Evolutionary conservation across 2,329 filamentous ascomycete species (phyloP), one percentile per base, ranked within the genome.

Genomic region (Fusarium sp.): DNA sequence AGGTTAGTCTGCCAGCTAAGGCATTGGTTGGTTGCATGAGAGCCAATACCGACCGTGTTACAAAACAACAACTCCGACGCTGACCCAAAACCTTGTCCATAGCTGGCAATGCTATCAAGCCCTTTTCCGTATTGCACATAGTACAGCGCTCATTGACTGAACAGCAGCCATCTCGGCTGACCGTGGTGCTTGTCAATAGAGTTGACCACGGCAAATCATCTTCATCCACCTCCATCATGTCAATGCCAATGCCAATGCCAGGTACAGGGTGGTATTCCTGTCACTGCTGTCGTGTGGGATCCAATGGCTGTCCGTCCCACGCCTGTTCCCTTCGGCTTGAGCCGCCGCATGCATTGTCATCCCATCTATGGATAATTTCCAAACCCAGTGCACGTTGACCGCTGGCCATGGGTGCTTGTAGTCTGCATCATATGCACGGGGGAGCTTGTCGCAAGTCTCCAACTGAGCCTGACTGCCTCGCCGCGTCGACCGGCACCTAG

Each of bases 401-500:
- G 37, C 50, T 40, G 50, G 15, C 16, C 16, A 41, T 52, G 15
- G 18, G n/a, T 41, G n/a, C n/a, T 15, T 52, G 36, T 10, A n/a
- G n/a, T 18, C 31, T 52, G 31, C 36, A 52, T 52, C 48, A 52
- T 28, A 52, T 52, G 50, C 50, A 40, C 50, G 50, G 50, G 50
- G 23, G 37, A 61, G 31, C 53, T 54, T 12, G 16, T 13, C 12
- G 34, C 52, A 46, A 31, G 16, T 47, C 44, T 31, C 36, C 55
- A 58, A 31, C 16, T 23, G 31, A 34, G 31, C 31, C 31, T 9
- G 31, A 8, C 31, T 31, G 50, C 36, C 50, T 62, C 53, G 40
- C 56, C 28, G 37, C 31, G 16, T 58, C 56, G 43, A 58, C 56
- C 56, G 46, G 62, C 36, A 23, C 39, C 31, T 11, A 53, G 52